Conservation (phyloP, 371 early-diverging fungal genomes). For the Blastocladiella emersonii region DNA sequence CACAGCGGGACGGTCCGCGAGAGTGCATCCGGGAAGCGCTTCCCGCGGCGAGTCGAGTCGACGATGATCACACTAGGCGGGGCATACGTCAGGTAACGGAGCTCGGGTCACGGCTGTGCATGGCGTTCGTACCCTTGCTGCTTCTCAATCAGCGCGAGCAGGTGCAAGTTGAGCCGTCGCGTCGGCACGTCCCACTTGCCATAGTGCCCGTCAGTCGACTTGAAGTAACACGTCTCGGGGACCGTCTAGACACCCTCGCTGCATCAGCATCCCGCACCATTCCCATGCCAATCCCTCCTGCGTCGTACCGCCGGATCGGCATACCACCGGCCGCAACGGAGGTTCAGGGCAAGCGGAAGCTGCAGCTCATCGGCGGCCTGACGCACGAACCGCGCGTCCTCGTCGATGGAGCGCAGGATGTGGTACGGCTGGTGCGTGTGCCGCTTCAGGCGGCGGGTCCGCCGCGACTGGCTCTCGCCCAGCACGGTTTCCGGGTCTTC, state of each 20-base stretch:
- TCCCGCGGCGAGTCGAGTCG: constrained; percentile 74
- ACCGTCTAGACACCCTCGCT: too few species aligned
- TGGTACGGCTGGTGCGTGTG: constrained; percentile 26
- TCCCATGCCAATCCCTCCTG: background rate
- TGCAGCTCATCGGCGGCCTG: constrained; percentile 28
- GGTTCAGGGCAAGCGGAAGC: constrained; percentile 30
- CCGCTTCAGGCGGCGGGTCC: background rate
- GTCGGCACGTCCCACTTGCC: constrained; percentile 69
- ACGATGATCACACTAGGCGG: constrained; percentile 53
- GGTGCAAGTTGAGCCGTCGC: constrained; percentile 57
- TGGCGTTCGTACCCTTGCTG: constrained; percentile 38
- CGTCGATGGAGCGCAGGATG: constrained; percentile 58
- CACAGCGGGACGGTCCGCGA: constrained; percentile 80
- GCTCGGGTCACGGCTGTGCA: background rate
- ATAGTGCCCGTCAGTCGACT: constrained; percentile 81
- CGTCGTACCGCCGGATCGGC: too few species aligned
- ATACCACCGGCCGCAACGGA: background rate
- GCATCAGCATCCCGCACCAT: constrained; percentile 40
- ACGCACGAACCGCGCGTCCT: constrained; percentile 56
- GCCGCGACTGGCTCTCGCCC: too few species aligned
- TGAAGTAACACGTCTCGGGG: constrained; percentile 72
- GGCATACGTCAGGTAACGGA: background rate
- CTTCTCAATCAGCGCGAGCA: constrained; percentile 37
- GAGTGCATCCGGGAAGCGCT: constrained; percentile 65
- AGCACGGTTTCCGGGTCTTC: constrained; percentile 4